Conservation (phyloP, 2,329 filamentous ascomycete genomes). For the Alternaria ventricosa region DNA sequence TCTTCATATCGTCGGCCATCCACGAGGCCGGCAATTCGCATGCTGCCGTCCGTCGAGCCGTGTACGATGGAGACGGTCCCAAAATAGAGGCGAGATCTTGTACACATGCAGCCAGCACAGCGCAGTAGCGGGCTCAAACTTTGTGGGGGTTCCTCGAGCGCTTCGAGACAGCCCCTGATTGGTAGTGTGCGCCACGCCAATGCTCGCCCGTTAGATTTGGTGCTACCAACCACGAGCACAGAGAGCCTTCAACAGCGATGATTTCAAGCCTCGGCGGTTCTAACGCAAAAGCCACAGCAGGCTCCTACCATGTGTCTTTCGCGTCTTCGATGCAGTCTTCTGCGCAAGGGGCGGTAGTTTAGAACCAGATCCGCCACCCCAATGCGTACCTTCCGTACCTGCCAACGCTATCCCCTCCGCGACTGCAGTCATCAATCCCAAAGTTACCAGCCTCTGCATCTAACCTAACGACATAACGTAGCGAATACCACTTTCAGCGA, state of each 20-base stretch:
- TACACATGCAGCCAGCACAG: slow-evolving; percentile 28
- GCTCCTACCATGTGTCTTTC: slow-evolving; percentile 22
- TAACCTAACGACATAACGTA: slow-evolving; percentile 20
- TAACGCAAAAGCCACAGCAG: slow-evolving; percentile 28
- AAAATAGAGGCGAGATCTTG: slow-evolving; percentile 36
- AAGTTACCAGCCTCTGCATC: slow-evolving; percentile 18
- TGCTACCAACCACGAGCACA: slow-evolving; percentile 43
- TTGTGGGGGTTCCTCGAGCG: slow-evolving; percentile 35
- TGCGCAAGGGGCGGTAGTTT: slow-evolving; percentile 12
- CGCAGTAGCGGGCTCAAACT: slow-evolving; percentile 23
- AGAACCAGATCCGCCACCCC: slow-evolving; percentile 19
- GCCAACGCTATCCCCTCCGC: slow-evolving; percentile 27
- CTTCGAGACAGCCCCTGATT: slow-evolving; percentile 35
- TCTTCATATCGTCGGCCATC: slow-evolving; percentile 11
- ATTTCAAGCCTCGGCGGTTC: slow-evolving; percentile 40
- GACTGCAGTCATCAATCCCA: slow-evolving; percentile 20
- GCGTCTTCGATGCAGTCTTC: background rate
- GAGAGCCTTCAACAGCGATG: slow-evolving; percentile 30
- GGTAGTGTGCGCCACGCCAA: slow-evolving; percentile 31
- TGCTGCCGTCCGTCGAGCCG: slow-evolving; percentile 7
- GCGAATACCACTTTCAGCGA: slow-evolving; percentile 13
- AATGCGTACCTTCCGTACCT: background rate
- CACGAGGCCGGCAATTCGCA: slow-evolving; percentile 19
- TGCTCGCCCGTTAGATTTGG: slow-evolving; percentile 14
- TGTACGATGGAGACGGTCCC: slow-evolving; percentile 14